These are phyloP conservation scores for Cyberlindnera mrakii DNA, from an alignment of 805 yeast genomes.

Conservation along the genomic window DNA sequence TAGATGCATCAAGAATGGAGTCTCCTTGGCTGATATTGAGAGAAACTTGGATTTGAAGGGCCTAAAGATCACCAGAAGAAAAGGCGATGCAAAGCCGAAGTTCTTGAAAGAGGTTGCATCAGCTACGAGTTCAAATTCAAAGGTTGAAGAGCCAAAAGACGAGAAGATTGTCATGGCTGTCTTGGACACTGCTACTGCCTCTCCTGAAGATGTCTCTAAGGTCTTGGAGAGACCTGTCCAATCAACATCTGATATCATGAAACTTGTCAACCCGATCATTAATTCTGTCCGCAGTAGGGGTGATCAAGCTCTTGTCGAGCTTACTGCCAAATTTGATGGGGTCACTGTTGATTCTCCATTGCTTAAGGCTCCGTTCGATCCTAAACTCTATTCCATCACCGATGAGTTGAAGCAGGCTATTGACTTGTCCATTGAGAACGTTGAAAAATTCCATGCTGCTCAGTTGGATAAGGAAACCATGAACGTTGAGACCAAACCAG, in stretches of 20 bases:
- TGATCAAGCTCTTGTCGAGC: conserved; percentile 82
- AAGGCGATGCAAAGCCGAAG: conserved; percentile 91
- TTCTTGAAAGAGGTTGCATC: conserved; percentile 39
- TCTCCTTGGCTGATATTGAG: conserved; percentile 75
- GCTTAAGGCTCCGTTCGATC: conserved; percentile 81
- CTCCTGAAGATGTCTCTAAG: conserved; percentile 41
- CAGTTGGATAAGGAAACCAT: conserved; percentile 72
- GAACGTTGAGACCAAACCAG: conserved; percentile 88
- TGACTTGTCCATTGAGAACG: conserved; percentile 85
- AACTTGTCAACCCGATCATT: conserved; percentile 84
- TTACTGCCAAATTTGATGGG: conserved; percentile 87
- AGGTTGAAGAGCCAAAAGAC: conserved; percentile 22
- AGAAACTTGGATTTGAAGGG: conserved; percentile 77
- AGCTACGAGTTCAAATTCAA: conserved; percentile 1
- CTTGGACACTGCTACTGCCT: conserved; percentile 43
- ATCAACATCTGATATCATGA: conserved; percentile 87
- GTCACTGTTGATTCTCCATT: conserved; percentile 70
- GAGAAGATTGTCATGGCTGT: conserved; percentile 24
- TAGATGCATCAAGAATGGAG: conserved; percentile 73
- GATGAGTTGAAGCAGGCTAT: conserved; percentile 77
- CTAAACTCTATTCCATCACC: conserved; percentile 63
- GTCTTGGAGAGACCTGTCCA: conserved; percentile 94
- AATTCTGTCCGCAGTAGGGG: conserved; percentile 72
- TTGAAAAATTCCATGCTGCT: conserved; percentile 88
- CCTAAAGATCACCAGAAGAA: conserved; percentile 82